These are phyloP conservation scores for Aspergillus alliaceus DNA, from an alignment of 2,329 filamentous ascomycete genomes.

Conservation along the genomic window DNA sequence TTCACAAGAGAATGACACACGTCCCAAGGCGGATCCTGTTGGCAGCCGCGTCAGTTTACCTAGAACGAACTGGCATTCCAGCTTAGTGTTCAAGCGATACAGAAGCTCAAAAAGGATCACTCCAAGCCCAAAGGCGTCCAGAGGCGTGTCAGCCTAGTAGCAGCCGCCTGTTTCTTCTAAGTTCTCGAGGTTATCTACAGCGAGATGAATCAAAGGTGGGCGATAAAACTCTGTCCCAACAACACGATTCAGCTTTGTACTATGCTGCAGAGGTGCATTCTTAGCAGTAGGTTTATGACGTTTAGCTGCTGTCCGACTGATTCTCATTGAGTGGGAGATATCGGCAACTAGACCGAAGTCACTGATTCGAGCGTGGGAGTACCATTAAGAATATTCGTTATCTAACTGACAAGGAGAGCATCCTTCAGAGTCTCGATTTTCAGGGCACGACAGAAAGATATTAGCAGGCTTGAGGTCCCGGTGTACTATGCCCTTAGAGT, in stretches of 20 bases:
- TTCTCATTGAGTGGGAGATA: conserved; percentile 43
- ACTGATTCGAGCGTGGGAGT: conserved; percentile 62
- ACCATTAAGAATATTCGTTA: conserved; percentile 31
- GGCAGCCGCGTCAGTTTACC: conserved; percentile 37
- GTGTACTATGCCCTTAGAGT: conserved; percentile 61
- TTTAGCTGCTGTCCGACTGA: conserved; percentile 19
- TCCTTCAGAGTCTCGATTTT: conserved; percentile 47
- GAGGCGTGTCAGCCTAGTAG: conserved; percentile 48
- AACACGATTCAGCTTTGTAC: conserved; percentile 37
- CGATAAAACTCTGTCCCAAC: conserved; percentile 65
- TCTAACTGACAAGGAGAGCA: conserved; percentile 48
- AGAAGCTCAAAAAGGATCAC: conserved; percentile 64
- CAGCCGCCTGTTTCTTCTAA: conserved; percentile 1
- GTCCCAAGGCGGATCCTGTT: conserved; percentile 1
- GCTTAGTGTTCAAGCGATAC: conserved; percentile 53
- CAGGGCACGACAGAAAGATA: conserved; percentile 59
- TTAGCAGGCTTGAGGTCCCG: conserved; percentile 69
- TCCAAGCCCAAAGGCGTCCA: conserved; percentile 63
- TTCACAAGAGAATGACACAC: conserved; percentile 35
- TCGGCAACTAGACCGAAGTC: conserved; percentile 67
- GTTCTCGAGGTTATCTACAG: conserved; percentile 4
- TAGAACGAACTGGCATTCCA: conserved; percentile 48
- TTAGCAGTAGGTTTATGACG: too few relatives aligned
- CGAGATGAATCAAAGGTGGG: conserved; percentile 40
- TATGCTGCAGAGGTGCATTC: too few relatives aligned